These are phyloP conservation scores for Aspergillus funiculosus DNA, from an alignment of 495 filamentous ascomycete species.

Conservation along the genomic window DNA sequence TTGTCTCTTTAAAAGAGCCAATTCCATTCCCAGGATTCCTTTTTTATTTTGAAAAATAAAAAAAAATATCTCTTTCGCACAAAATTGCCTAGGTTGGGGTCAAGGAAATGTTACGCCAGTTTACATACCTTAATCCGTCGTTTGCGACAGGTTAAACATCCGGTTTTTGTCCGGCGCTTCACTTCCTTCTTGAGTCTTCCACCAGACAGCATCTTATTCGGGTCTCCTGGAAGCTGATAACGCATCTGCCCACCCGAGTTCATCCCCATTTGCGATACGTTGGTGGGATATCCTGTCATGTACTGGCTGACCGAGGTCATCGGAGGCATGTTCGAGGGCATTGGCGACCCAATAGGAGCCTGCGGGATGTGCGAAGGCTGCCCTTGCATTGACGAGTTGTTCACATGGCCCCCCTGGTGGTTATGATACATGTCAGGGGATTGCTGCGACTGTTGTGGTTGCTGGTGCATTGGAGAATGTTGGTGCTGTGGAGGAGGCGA, in stretches of 20 bases:
- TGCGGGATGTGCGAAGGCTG: slow-evolving; percentile 38
- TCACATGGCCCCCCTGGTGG: slow-evolving; percentile 23
- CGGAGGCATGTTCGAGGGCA: slow-evolving; percentile 40
- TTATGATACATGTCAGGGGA: slow-evolving; percentile 35
- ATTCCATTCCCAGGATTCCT: slow-evolving; percentile 8
- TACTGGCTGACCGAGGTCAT: slow-evolving; percentile 44
- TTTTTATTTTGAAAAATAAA: not conserved
- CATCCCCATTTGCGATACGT: slow-evolving; percentile 33
- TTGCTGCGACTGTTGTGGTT: slow-evolving; percentile 32
- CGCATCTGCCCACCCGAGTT: slow-evolving; percentile 38
- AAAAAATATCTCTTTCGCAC: not conserved
- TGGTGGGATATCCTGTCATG: slow-evolving; percentile 39
- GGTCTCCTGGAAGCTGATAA: slow-evolving; percentile 37
- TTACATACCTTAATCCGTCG: slow-evolving; percentile 92
- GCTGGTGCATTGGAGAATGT: slow-evolving; percentile 22
- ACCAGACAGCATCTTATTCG: slow-evolving; percentile 64
- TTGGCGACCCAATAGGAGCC: slow-evolving; percentile 41
- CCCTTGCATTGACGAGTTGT: slow-evolving; percentile 25
- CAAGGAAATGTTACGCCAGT: slow-evolving; percentile 9
- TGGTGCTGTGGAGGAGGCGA: slow-evolving; percentile 10
- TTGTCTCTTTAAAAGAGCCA: slow-evolving; percentile 9
- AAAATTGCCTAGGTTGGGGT: no score
- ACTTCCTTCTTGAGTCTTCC: slow-evolving; percentile 97
- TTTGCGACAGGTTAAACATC: slow-evolving; percentile 94
- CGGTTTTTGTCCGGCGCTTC: slow-evolving; percentile 95